Conservation (phyloP, 345 rosid species). For the Eucalyptus microcorys region DNA sequence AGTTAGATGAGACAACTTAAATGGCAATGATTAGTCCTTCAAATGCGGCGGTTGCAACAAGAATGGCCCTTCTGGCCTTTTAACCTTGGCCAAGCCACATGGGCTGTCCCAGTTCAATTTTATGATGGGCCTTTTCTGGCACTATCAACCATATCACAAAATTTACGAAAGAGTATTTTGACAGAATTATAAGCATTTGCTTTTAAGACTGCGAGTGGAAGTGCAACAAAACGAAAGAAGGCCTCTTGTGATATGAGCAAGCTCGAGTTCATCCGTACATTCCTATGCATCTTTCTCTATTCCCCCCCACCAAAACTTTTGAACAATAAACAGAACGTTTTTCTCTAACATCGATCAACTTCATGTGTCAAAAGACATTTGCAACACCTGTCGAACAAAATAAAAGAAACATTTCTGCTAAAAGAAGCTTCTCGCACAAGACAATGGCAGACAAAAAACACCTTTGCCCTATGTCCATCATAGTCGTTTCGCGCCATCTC, state of each 20-base stretch:
- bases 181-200: too few relatives aligned
- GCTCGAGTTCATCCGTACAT: not conserved
- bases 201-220: not conserved
- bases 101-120: too few relatives aligned
- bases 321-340: not conserved
- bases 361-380: not conserved
- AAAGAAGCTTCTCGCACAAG: not conserved
- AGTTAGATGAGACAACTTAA: too few relatives aligned
- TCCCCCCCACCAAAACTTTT: not conserved
- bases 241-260: not conserved
- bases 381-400: not conserved
- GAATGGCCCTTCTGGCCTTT: too few relatives aligned
- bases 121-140: too few relatives aligned
- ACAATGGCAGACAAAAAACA: not conserved
- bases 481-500: not conserved
- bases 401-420: not conserved
- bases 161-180: not conserved
- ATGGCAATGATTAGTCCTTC: fast-evolving
- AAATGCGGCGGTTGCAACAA: too few relatives aligned
- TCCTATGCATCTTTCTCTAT: not conserved
- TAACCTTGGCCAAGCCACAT: too few relatives aligned
- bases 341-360: not conserved
- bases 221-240: not conserved
- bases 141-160: too few relatives aligned
- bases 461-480: not conserved